These are phyloP conservation scores for Solanum pimpinellifolium DNA, from an alignment of 257 asterid genomes.

Conservation along the genomic window DNA sequence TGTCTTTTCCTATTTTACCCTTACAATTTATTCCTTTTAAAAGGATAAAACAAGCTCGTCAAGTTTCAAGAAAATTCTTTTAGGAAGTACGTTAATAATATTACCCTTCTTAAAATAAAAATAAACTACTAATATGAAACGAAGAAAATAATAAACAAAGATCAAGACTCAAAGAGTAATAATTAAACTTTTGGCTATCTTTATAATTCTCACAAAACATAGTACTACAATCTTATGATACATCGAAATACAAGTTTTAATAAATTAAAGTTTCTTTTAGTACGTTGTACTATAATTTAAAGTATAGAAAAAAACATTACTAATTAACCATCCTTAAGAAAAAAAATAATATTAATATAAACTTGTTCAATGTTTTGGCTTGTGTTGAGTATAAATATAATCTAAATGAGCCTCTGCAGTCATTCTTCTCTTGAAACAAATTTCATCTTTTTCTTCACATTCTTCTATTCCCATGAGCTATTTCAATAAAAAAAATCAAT, in stretches of 20 bases:
- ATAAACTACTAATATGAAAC: background rate
- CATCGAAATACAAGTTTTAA: background rate
- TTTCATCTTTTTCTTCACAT: constrained; percentile 5
- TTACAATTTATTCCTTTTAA: background rate
- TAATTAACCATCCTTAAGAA: background rate
- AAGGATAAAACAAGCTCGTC: background rate
- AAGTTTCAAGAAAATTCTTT: no score
- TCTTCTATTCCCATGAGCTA: constrained; percentile 2
- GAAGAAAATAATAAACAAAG: no score
- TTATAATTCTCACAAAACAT: background rate
- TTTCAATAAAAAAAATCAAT: background rate
- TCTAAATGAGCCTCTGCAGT: constrained; percentile 12
- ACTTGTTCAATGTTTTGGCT: background rate
- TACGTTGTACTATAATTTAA: background rate
- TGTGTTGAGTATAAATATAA: constrained; percentile 7
- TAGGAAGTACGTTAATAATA: no score
- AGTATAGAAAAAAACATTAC: background rate
- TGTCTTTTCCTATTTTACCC: background rate
- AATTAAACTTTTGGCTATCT: background rate
- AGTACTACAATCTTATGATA: background rate
- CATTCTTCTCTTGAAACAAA: constrained; percentile 3
- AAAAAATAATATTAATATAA: background rate
- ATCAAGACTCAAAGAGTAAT: background rate
- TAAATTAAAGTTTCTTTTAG: background rate
- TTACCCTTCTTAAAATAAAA: background rate